These are phyloP conservation scores for Cornus kousa DNA, from an alignment of 148 eudicot genomes.

Conservation along the genomic window DNA sequence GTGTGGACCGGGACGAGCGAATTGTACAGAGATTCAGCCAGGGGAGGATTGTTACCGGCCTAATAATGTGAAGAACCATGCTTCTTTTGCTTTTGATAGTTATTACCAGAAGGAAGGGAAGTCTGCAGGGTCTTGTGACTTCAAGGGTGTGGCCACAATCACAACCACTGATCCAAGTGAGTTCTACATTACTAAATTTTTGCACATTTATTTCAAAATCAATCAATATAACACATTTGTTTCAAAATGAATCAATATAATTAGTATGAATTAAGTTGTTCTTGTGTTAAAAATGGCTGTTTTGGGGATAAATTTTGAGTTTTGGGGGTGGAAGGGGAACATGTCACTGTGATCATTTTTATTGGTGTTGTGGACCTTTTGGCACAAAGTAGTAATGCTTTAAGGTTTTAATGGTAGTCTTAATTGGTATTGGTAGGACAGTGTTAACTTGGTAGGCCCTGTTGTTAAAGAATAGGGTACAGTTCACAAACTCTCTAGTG, in stretches of 20 bases:
- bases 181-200: conserved; percentile 17
- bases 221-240: not conserved
- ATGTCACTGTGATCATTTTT: conserved; percentile 6
- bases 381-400: not conserved
- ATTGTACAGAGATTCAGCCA: conserved; percentile 86
- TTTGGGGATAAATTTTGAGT: not conserved
- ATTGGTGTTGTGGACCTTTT: not conserved
- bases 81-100: conserved; percentile 89
- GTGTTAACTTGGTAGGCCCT: no score
- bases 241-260: not conserved
- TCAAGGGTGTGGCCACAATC: conserved; percentile 84
- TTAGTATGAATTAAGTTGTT: not conserved
- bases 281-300: not conserved
- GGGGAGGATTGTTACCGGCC: conserved; percentile 85
- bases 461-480: not conserved
- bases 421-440: not conserved
- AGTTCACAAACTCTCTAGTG: not conserved
- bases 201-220: not conserved
- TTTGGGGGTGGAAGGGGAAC: conserved; percentile 7
- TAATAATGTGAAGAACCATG: conserved; percentile 69
- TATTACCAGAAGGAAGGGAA: conserved; percentile 80
- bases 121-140: conserved; percentile 74
- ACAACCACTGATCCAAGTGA: conserved; percentile 90
- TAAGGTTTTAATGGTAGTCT: not conserved
- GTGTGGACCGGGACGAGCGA: conserved; percentile 93